A percentile compares a stretch with the other conserved stretches of the same genome.
Evolutionary conservation across 2,329 filamentous ascomycete species (phyloP).

Genomic region (Neonectria neomacrospora): DNA sequence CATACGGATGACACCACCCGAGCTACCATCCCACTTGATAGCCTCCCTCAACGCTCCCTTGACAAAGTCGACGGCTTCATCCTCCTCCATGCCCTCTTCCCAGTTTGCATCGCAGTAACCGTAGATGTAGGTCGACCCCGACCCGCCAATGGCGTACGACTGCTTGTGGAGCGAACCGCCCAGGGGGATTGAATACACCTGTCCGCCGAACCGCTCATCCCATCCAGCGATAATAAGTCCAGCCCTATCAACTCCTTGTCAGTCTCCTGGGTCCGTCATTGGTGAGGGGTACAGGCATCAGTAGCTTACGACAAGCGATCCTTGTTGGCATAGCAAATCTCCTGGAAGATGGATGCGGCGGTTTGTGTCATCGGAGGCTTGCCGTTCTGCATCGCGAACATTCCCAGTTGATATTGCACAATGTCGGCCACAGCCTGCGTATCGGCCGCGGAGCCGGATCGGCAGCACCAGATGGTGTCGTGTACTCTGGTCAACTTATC

Average conservation of each 20-base stretch:
- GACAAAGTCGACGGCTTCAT: conserved; percentile 90
- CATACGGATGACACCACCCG: conserved; percentile 97
- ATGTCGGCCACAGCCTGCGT: conserved; percentile 98
- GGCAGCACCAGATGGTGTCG: conserved; percentile 99
- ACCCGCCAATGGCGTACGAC: conserved; percentile 93
- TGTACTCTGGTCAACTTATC: conserved; percentile 99
- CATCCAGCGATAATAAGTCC: conserved; percentile 99
- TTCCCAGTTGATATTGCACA: conserved; percentile 93
- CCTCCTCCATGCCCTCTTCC: conserved; percentile 93
- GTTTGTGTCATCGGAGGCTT: conserved; percentile 94
- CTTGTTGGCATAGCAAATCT: conserved; percentile 98
- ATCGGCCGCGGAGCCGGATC: conserved; percentile 95
- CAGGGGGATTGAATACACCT: conserved; percentile 96
- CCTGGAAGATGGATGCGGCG: conserved; percentile 95
- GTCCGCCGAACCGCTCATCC: conserved; percentile 92
- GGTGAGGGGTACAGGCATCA: neutral
- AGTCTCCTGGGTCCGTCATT: conserved; percentile 17
- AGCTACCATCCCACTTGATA: conserved; percentile 99
- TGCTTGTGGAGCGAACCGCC: conserved; percentile 98
- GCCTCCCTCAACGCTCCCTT: conserved; percentile 91
- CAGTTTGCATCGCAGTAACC: conserved; percentile 98
- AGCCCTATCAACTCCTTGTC: conserved; percentile 66
- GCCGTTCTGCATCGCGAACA: conserved; percentile 91
- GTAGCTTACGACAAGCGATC: conserved; percentile 81
- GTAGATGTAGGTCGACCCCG: conserved; percentile 99